phyloP scores from a whole-genome alignment of 345 rosid genomes.

The Atalantia buxifolia region DNA sequence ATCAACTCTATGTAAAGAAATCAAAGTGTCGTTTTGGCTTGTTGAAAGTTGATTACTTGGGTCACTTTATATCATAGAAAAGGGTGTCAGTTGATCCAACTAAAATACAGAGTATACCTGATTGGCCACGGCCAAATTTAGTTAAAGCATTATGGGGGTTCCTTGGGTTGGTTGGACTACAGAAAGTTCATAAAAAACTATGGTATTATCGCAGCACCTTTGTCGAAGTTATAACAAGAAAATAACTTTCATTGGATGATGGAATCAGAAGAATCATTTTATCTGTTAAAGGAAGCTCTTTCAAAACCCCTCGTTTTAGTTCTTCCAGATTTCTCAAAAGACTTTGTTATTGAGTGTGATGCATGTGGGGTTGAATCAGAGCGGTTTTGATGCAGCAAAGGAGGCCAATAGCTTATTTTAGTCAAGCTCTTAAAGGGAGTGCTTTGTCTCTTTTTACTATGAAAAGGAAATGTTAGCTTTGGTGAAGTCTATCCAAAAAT shows the following conservation, averaged over 20 bases:
- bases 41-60: not conserved
- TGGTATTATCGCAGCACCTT: too few species aligned
- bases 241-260: too few species aligned
- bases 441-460: not conserved
- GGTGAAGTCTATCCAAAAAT: not conserved
- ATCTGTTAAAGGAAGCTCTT: too few species aligned
- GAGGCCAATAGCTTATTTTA: not conserved
- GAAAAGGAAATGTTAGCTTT: not conserved
- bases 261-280: too few species aligned
- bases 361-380: not conserved
- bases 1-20: not conserved
- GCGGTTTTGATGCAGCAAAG: not conserved
- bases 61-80: too few species aligned
- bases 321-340: not conserved
- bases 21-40: not conserved
- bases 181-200: too few species aligned
- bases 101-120: too few species aligned
- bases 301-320: too few species aligned
- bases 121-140: not conserved
- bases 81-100: not conserved
- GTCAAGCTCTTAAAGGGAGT: not conserved
- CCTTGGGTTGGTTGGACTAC: too few species aligned
- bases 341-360: not conserved
- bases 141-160: not conserved
- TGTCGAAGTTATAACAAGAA: too few species aligned